Evolutionary conservation across 495 filamentous ascomycete genomes (phyloP), one percentile per base, ranked within the genome.

Genomic region (Eremomyces bilateralis): DNA sequence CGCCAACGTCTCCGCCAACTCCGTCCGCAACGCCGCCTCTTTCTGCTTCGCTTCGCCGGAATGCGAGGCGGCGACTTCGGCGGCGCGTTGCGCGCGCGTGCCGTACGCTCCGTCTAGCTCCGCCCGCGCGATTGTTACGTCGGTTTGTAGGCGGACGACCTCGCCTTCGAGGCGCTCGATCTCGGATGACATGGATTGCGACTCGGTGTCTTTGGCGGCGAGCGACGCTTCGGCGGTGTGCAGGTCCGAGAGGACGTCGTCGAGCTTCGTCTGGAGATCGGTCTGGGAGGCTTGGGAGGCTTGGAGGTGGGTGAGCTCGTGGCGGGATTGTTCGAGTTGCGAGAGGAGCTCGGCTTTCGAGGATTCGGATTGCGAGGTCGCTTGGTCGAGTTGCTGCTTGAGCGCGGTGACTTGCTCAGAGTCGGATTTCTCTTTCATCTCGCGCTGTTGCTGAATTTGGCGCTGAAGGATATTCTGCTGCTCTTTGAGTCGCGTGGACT

Each of bases 71-170:
- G 30, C 30, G 35, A 33, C 37, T 36, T 54, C 49, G 21, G 48
- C 49, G 2, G 44, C 45, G 16, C 55, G 53, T 35, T 59, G 40
- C 11, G 52, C 48, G 10, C 55, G 52, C n/a, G 43, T 47, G 22
- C 55, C 88, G 48, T 93, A 91, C 15, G 88, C 85, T 35, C 80
- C 80, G 47, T 97, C 88, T 21, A 95, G 74, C 58, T 97, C 88
- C 3, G 88, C 88, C 52, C 78, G 80, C 37, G 78, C 78, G 55
- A 97, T 70, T 31, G 84, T 84, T 38, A 91, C 60, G 48, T 95
- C 88, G 24, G 84, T 95, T 37, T 82, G 81, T 31, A 90, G 61
- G 36, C 80, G 71, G 31, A 83, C 77, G 38, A 93, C 63, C 53
- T 88, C 80, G 42, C 69, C 65, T 48, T 90, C 83, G 34, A 90